Percentiles rank a stretch among this genome's conserved stretches.
Evolutionary conservation across 768 basidiomycete species (phyloP).

Genomic region (Mycena filopes): DNA sequence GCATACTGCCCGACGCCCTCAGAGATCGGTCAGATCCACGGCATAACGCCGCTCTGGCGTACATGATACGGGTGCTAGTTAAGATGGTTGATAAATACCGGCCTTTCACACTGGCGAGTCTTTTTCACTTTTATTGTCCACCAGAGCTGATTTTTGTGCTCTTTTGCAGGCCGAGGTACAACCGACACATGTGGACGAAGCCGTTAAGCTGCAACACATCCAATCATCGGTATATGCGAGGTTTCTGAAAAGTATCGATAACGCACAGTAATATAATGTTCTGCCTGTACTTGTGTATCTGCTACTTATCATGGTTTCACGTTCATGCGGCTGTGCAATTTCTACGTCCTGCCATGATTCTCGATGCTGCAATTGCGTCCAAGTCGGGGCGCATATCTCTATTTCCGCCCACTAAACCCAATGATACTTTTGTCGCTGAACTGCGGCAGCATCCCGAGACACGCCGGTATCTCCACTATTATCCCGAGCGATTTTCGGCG

Average conservation of each 20-base stretch:
- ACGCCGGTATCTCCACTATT: constrained; percentile 50
- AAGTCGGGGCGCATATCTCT: constrained; percentile 46
- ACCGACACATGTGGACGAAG: constrained; percentile 61
- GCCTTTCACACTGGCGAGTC: constrained; percentile 66
- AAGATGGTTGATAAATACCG: constrained; percentile 66
- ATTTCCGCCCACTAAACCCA: constrained; percentile 43
- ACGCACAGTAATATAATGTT: constrained; percentile 33
- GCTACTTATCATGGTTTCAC: constrained; percentile 20
- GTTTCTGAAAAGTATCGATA: constrained; percentile 68
- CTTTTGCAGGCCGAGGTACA: constrained; percentile 55
- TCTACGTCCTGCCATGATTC: background rate
- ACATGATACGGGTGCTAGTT: constrained; percentile 77
- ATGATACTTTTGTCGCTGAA: constrained; percentile 49
- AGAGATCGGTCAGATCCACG: constrained; percentile 66
- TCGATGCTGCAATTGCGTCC: background rate
- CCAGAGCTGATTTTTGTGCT: constrained; percentile 8
- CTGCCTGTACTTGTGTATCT: constrained; percentile 24
- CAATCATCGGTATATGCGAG: constrained; percentile 71
- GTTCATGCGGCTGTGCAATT: too few relatives aligned
- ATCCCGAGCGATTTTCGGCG: constrained; percentile 47
- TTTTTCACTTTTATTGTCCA: background rate
- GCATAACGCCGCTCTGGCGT: constrained; percentile 75
- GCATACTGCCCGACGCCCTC: constrained; percentile 74
- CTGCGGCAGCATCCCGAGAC: constrained; percentile 53
- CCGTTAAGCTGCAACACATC: constrained; percentile 70